A percentile compares a stretch with the other conserved stretches of the same genome.
Conservation (phyloP, 2,329 filamentous ascomycete species). For the Trichoderma pleuroti region DNA sequence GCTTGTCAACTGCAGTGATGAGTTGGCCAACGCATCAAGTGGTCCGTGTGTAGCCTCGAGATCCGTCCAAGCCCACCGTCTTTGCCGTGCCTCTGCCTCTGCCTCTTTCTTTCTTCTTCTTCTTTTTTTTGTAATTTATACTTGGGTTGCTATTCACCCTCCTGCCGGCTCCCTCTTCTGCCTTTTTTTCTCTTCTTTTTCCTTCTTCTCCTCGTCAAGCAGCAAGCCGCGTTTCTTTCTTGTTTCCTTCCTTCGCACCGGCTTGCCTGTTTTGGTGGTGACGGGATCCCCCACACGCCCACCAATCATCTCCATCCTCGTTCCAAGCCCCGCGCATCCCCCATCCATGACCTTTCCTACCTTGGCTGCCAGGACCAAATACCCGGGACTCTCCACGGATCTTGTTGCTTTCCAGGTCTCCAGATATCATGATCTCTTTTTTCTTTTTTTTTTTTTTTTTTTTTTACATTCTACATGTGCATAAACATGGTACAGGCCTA, state of each 20-base stretch:
- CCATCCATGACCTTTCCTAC: neutral
- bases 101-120: neutral
- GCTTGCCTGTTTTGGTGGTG: neutral
- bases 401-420: neutral
- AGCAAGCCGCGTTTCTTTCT: neutral
- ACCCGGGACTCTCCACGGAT: conserved; percentile 9
- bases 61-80: conserved; percentile 19
- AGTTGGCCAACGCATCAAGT: conserved; percentile 43
- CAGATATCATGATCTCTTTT: neutral
- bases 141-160: neutral
- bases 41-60: conserved; percentile 39
- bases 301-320: neutral
- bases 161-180: neutral
- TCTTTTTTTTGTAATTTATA: neutral
- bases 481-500: neutral
- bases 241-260: too few relatives aligned
- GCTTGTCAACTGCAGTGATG: conserved; percentile 42
- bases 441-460: too few relatives aligned
- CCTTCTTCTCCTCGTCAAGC: neutral
- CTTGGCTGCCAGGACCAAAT: conserved; percentile 9
- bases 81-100: neutral
- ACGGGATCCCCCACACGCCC: neutral
- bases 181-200: neutral
- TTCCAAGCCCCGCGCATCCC: conserved; percentile 8
- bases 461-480: neutral